A percentile compares a stretch with the other conserved stretches of the same genome.
These are phyloP conservation scores for Chrysosporium keratinophilum DNA, from an alignment of 2,329 filamentous ascomycete genomes.

Conservation along the genomic window DNA sequence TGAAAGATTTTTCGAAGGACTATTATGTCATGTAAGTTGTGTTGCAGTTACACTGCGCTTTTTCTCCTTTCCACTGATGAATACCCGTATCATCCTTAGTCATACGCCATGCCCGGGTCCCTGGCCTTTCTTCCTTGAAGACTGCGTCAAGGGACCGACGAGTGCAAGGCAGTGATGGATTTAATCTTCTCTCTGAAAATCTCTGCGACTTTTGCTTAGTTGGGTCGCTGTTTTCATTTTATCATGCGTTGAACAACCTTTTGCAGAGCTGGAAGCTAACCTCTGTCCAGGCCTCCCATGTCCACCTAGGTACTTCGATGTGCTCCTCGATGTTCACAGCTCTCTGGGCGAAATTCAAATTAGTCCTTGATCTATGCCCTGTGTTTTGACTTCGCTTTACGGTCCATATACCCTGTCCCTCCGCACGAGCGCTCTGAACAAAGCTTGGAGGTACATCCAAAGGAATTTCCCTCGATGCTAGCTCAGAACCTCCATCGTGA, in stretches of 20 bases:
- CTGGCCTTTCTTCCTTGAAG: not conserved
- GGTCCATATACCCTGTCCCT: too few species aligned
- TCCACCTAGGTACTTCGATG: too few species aligned
- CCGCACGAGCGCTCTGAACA: too few species aligned
- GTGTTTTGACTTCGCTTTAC: too few species aligned
- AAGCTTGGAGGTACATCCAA: too few species aligned
- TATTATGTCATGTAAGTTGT: not conserved
- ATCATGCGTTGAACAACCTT: not conserved
- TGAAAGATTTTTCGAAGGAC: not conserved
- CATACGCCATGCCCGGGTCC: conserved; percentile 4
- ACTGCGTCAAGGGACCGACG: not conserved
- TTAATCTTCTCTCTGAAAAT: conserved; percentile 12
- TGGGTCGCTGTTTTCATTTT: not conserved
- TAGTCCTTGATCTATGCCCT: too few species aligned
- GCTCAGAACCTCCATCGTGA: too few species aligned
- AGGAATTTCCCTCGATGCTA: too few species aligned
- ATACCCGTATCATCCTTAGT: conserved; percentile 11
- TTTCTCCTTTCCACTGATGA: not conserved
- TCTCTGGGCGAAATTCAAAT: too few species aligned
- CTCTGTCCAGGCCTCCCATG: not conserved
- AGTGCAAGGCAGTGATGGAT: conserved; percentile 11
- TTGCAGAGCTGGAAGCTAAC: not conserved
- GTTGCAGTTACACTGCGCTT: not conserved
- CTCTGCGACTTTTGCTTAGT: not conserved
- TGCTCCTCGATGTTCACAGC: too few species aligned